Percentiles rank a stretch among this genome's conserved stretches.
Conservation (phyloP, 805 yeast genomes). For the Wickerhamomyces alni region DNA sequence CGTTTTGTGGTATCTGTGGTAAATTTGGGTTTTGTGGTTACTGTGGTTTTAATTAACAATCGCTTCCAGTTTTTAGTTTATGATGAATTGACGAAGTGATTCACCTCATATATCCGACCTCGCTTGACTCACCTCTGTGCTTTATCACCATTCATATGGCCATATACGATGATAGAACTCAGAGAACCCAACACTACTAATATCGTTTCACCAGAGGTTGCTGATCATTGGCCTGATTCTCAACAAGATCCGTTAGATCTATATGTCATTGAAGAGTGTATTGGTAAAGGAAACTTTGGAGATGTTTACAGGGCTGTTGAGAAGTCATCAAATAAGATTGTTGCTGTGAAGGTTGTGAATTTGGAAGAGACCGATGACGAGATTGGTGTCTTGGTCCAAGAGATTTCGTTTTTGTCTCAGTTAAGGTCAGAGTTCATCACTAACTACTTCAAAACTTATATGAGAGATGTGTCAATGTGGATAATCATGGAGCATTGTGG, state of each 20-base stretch:
- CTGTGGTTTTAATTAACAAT: too few relatives aligned
- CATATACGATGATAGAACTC: too few relatives aligned
- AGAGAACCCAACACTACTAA: neutral
- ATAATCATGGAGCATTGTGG: conserved; percentile 94
- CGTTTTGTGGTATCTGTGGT: too few relatives aligned
- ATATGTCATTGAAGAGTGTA: conserved; percentile 43
- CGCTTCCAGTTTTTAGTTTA: too few relatives aligned
- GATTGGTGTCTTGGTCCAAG: conserved; percentile 63
- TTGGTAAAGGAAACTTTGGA: conserved; percentile 85
- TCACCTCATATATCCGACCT: too few relatives aligned
- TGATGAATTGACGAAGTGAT: too few relatives aligned
- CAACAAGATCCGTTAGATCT: conserved; percentile 22
- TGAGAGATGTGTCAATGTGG: conserved; percentile 68
- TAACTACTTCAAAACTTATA: conserved; percentile 54
- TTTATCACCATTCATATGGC: too few relatives aligned
- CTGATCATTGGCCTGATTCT: neutral
- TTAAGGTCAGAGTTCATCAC: conserved; percentile 61
- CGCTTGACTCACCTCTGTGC: too few relatives aligned
- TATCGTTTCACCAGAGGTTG: neutral
- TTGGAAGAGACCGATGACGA: conserved; percentile 78
- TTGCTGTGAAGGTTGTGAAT: conserved; percentile 85
- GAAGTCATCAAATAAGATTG: conserved; percentile 32
- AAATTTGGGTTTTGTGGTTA: neutral
- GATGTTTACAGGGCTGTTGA: conserved; percentile 65
- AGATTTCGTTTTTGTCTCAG: conserved; percentile 67